Percentiles rank a stretch among this genome's conserved stretches.
Evolutionary conservation across 768 basidiomycete genomes (phyloP).

Genomic region (Naganishia antarctica): DNA sequence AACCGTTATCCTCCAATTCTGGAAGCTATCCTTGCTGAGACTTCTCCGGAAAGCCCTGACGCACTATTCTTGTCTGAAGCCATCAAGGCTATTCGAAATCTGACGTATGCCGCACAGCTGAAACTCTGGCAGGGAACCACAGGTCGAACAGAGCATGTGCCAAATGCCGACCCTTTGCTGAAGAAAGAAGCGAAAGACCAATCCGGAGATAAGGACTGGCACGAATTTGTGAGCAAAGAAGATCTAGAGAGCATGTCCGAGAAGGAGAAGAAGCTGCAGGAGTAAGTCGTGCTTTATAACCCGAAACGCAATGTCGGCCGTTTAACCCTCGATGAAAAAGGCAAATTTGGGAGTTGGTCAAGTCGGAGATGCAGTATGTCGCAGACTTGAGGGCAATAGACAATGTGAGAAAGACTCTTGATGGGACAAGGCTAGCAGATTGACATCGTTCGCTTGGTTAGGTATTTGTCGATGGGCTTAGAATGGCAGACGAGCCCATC

Average conservation of each 20-base stretch:
- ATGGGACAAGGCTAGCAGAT: neutral
- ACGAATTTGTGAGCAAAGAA: slow-evolving; percentile 73
- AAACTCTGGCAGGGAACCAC: slow-evolving; percentile 86
- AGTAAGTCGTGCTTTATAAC: slow-evolving; percentile 58
- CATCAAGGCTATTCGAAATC: slow-evolving; percentile 71
- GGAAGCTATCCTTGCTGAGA: slow-evolving; percentile 80
- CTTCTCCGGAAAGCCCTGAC: slow-evolving; percentile 73
- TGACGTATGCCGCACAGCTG: slow-evolving; percentile 75
- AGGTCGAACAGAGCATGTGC: slow-evolving; percentile 58
- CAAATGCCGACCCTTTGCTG: slow-evolving; percentile 23
- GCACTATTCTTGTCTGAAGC: slow-evolving; percentile 77
- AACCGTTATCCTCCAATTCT: slow-evolving; percentile 78
- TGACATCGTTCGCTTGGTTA: slow-evolving; percentile 44
- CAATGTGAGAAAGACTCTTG: slow-evolving; percentile 53
- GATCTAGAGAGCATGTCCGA: slow-evolving; percentile 61
- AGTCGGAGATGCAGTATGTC: slow-evolving; percentile 88
- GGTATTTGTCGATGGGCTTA: slow-evolving; percentile 62
- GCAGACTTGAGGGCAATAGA: slow-evolving; percentile 84
- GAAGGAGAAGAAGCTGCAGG: slow-evolving; percentile 74
- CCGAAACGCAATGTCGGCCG: no score
- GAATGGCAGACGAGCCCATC: slow-evolving; percentile 57
- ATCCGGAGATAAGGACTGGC: slow-evolving; percentile 81
- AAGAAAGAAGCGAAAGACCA: slow-evolving; percentile 22
- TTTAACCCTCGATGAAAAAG: no score
- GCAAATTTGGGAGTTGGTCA: slow-evolving; percentile 88